Evolutionary conservation across 73 alveolate genomes (phyloP), one percentile per base, ranked within the genome.

Genomic region (Paramecium tetraurelia): DNA sequence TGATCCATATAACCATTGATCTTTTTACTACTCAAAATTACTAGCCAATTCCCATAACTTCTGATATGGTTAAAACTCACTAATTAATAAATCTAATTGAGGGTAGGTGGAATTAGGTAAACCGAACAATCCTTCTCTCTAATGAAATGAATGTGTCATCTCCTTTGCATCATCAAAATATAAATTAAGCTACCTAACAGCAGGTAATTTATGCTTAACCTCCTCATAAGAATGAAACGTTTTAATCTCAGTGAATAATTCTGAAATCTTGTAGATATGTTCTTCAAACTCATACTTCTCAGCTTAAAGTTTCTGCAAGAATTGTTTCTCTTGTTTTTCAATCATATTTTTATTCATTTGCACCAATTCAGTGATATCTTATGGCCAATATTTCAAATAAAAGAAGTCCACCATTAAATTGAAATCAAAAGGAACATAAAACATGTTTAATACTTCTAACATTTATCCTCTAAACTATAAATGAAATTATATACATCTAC

Each of bases 61-160:
- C n/a, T 75, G n/a, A 75, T 75, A 75, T 33, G 87, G 87, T 36
- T 75, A 3, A 44, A 75, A 75, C 18, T 75, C 87, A 36, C 59
- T 36, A 14, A 31, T 33, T 21, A 75, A 21, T 36, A 36, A 75
- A 9, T 75, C 59, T 75, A 75, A 40, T 75, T 75, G 8, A 0
- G 58, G 48, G 10, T 75, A 75, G 8, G 41, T 21, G 3, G 87
- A 75, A 31, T 33, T 36, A 4, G 57, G 59, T 75, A 75, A 75
- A n/a, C 63, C 33, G 35, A 75, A 75, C 9, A 75, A 33, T 12
- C 41, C 38, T 18, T 75, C 87, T 36, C 87, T 75, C 38, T 33
- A 75, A 75, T 75, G 41, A 75, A 75, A 75, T 33, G 87, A 75
- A n/a, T 75, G 41, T 14, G 59, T 20, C 31, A 75, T 36, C 5